These are phyloP conservation scores for Sclerotinia borealis DNA, from an alignment of 2,329 filamentous ascomycete genomes.

Conservation along the genomic window DNA sequence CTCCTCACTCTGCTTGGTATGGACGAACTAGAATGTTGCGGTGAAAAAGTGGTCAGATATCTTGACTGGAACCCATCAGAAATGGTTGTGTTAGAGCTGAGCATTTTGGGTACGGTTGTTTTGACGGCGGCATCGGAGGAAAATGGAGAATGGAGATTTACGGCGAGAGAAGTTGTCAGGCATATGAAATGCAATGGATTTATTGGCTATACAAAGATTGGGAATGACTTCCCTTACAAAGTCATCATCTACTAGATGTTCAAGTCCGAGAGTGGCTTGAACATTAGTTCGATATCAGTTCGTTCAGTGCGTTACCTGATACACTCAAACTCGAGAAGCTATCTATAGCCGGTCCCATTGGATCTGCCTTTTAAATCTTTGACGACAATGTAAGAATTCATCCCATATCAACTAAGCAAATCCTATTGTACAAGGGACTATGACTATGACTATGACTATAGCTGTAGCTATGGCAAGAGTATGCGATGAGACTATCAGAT, in stretches of 20 bases:
- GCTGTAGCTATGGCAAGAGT: too few relatives aligned
- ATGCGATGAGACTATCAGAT: not conserved
- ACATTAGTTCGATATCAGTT: not conserved
- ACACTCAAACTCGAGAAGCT: too few relatives aligned
- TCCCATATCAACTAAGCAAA: not conserved
- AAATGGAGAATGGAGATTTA: not conserved
- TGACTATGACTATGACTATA: not conserved
- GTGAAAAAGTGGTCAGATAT: not conserved
- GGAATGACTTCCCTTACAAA: not conserved
- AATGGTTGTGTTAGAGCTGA: not conserved
- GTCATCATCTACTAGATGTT: not conserved
- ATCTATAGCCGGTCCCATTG: not conserved
- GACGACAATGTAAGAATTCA: too few relatives aligned
- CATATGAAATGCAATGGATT: not conserved
- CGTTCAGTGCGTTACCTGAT: not conserved
- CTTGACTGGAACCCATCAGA: not conserved
- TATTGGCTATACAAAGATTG: not conserved
- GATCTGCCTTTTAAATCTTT: too few relatives aligned
- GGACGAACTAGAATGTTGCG: not conserved
- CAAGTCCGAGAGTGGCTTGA: not conserved
- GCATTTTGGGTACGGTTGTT: too few relatives aligned
- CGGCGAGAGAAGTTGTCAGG: not conserved
- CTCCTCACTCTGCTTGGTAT: not conserved
- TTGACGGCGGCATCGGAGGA: not conserved
- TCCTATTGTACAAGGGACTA: not conserved